Percentiles rank a stretch among this genome's conserved stretches.
These are phyloP conservation scores for Solanum acaule DNA, from an alignment of 257 asterid species.

Conservation along the genomic window DNA sequence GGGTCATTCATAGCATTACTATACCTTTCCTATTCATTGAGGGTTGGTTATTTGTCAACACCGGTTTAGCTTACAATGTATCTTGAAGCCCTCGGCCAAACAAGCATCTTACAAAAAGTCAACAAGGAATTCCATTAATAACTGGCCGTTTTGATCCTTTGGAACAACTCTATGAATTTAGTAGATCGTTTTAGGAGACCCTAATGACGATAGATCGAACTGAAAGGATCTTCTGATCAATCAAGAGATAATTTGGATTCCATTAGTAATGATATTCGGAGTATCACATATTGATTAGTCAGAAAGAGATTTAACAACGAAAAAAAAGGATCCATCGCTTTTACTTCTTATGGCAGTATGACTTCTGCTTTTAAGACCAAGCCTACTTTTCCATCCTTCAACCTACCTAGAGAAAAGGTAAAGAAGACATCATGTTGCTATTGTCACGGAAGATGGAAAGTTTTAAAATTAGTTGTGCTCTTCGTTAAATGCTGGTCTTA, in stretches of 20 bases:
- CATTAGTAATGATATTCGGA: not conserved
- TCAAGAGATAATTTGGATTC: not conserved
- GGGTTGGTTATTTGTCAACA: not conserved
- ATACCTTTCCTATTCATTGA: not conserved
- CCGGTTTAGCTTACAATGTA: not conserved
- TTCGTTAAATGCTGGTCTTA: not conserved
- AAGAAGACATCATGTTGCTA: not conserved
- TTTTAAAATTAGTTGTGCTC: not conserved
- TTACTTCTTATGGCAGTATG: not conserved
- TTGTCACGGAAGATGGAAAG: not conserved
- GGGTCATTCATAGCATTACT: not conserved
- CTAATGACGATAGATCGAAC: not conserved
- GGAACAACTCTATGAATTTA: not conserved
- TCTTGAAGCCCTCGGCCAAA: not conserved
- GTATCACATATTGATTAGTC: not conserved
- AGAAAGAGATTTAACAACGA: not conserved
- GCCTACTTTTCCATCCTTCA: not conserved
- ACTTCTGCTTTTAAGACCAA: not conserved
- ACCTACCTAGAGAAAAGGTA: not conserved
- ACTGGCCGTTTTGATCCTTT: rapidly evolving
- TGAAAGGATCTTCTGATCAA: not conserved
- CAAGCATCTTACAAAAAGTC: not conserved
- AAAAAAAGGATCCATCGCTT: not conserved
- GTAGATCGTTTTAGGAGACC: not conserved
- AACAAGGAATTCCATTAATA: not conserved